phyloP scores from a whole-genome alignment of 495 filamentous ascomycete species.

The Aspergillus sparsus region DNA sequence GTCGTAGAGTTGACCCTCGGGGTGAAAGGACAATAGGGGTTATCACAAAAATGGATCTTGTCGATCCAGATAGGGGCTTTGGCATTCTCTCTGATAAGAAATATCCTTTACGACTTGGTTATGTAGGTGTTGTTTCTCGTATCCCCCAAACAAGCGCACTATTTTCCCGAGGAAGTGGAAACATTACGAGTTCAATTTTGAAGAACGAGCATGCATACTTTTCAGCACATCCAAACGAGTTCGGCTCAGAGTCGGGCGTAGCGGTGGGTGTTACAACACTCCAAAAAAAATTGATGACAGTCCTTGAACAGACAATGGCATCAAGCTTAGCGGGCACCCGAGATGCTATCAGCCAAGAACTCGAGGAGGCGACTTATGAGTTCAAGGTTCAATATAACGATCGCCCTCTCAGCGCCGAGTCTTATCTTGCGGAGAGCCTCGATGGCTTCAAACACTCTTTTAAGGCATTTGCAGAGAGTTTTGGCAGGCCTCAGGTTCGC shows the following conservation, averaged over 20 bases:
- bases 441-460: conserved; percentile 98
- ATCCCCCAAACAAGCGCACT: conserved; percentile 73
- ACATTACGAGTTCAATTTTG: conserved; percentile 76
- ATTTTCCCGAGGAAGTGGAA: conserved; percentile 81
- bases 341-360: conserved; percentile 89
- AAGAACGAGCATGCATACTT: conserved; percentile 91
- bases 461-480: conserved; percentile 84
- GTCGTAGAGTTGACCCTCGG: conserved; percentile 86
- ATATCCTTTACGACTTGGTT: conserved; percentile 93
- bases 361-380: conserved; percentile 96
- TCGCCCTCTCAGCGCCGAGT: conserved; percentile 88
- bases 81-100: conserved; percentile 82
- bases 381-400: conserved; percentile 99
- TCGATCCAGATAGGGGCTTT: conserved; percentile 77
- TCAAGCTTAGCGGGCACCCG: conserved; percentile 81
- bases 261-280: conserved; percentile 81
- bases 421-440: conserved; percentile 90
- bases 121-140: conserved; percentile 91
- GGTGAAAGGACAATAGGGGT: conserved; percentile 97
- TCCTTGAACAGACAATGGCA: conserved; percentile 96
- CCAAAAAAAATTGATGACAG: conserved; percentile 93
- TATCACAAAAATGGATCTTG: conserved; percentile 98
- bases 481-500: conserved; percentile 85
- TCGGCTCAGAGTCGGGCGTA: conserved; percentile 68
- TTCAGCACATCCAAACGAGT: conserved; percentile 76